A percentile compares a stretch with the other conserved stretches of the same genome.
phyloP scores from a whole-genome alignment of 2,329 filamentous ascomycete species.

The Nemania diffusa region DNA sequence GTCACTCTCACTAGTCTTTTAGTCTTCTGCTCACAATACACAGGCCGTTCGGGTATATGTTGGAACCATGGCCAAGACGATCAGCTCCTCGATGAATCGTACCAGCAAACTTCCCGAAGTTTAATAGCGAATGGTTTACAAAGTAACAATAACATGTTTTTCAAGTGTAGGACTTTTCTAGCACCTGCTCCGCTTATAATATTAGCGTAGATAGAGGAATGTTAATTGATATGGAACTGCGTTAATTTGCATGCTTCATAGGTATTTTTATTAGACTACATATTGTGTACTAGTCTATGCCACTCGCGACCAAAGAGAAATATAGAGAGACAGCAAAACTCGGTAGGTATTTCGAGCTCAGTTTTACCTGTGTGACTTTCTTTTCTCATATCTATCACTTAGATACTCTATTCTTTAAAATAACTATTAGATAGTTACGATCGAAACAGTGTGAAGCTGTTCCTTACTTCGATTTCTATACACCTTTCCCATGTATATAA shows the following conservation, averaged over 20 bases:
- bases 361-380: not conserved
- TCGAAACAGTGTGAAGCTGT: not conserved
- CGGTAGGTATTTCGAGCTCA: not conserved
- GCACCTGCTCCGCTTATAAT: not conserved
- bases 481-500: not conserved
- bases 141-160: not conserved
- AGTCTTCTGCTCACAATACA: constrained; percentile 24
- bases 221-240: not conserved
- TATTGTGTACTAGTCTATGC: not conserved
- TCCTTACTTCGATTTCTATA: not conserved
- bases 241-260: constrained; percentile 2
- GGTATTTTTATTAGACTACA: not conserved
- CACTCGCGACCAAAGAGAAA: not conserved
- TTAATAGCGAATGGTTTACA: not conserved
- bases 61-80: constrained; percentile 48
- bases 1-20: constrained; percentile 10
- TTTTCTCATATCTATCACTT: not conserved
- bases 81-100: constrained; percentile 44
- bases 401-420: not conserved
- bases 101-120: no score
- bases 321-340: no score
- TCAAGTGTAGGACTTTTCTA: not conserved
- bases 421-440: not conserved
- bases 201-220: not conserved
- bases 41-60: constrained; percentile 48